phyloP scores from a whole-genome alignment of 2,329 filamentous ascomycete species.

The Penicillium sp. region DNA sequence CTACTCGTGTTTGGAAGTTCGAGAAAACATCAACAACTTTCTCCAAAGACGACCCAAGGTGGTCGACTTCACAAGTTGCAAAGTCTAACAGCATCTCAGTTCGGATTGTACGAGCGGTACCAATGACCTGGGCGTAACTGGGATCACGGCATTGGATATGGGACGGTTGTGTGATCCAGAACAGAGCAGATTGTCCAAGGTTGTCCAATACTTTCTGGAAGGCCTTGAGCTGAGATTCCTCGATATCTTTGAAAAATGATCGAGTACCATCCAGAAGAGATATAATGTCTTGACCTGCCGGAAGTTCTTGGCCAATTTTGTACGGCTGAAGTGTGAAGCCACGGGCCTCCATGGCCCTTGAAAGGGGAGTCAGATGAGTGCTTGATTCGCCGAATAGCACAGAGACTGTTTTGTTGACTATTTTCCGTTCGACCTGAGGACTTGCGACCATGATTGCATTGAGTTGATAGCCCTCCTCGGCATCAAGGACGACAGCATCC shows the following conservation, averaged over 20 bases:
- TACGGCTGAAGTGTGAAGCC: not conserved
- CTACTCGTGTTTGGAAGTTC: not conserved
- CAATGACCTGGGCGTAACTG: slow-evolving; percentile 27
- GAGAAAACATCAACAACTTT: slow-evolving; percentile 3
- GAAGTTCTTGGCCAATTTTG: not conserved
- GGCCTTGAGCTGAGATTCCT: not conserved
- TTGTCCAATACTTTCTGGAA: not conserved
- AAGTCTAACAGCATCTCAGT: slow-evolving; percentile 30
- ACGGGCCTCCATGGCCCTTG: not conserved
- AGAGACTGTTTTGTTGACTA: not conserved
- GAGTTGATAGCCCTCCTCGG: slow-evolving; percentile 1
- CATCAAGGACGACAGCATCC: slow-evolving; percentile 30
- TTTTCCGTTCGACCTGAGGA: slow-evolving; percentile 3
- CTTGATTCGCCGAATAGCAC: not conserved
- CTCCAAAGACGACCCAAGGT: not conserved
- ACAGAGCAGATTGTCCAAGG: slow-evolving; percentile 7
- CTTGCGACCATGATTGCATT: slow-evolving; percentile 13
- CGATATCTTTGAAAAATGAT: slow-evolving; percentile 4
- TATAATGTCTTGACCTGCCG: slow-evolving; percentile 5
- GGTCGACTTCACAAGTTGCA: slow-evolving; percentile 22
- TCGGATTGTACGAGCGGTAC: slow-evolving; percentile 31
- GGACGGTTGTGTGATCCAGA: slow-evolving; percentile 33
- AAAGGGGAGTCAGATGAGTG: not conserved
- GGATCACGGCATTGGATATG: slow-evolving; percentile 33
- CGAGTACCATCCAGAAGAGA: slow-evolving; percentile 6